Evolutionary conservation across 2,329 filamentous ascomycete genomes (phyloP).

Genomic region (Phaeophleospora eucalypticola): DNA sequence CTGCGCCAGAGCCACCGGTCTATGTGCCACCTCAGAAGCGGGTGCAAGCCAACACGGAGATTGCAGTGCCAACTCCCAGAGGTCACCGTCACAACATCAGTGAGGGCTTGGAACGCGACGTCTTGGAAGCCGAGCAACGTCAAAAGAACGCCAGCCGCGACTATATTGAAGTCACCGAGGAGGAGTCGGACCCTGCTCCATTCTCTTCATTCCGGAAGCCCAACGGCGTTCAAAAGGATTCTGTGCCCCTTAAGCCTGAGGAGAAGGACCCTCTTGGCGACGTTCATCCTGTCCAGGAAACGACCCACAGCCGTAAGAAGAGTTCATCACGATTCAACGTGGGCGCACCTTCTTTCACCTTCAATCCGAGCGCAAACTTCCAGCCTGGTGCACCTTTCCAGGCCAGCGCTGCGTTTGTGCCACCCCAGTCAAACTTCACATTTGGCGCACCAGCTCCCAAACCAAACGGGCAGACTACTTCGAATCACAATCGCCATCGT

Average conservation of each 20-base stretch:
- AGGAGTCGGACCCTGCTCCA: constrained; percentile 14
- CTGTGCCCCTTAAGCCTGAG: constrained; percentile 4
- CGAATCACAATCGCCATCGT: constrained; percentile 22
- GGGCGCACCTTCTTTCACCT: constrained; percentile 82
- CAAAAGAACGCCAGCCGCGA: constrained; percentile 23
- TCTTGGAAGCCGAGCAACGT: constrained; percentile 82
- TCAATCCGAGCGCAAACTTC: constrained; percentile 56
- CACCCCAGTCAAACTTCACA: constrained; percentile 9
- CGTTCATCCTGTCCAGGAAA: constrained; percentile 57
- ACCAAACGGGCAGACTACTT: constrained; percentile 5
- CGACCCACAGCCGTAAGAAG: constrained; percentile 55
- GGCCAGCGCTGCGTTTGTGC: constrained; percentile 40
- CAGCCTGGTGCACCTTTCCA: constrained; percentile 55
- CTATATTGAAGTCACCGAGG: constrained; percentile 22
- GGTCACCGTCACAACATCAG: constrained; percentile 69
- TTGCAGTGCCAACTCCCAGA: constrained; percentile 58
- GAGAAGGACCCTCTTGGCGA: constrained; percentile 23
- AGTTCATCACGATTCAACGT: constrained; percentile 73
- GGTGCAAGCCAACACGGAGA: constrained; percentile 40
- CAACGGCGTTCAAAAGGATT: constrained; percentile 9
- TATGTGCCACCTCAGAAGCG: constrained; percentile 33
- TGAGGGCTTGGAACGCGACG: constrained; percentile 73
- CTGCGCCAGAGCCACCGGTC: constrained; percentile 12
- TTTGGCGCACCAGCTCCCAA: constrained; percentile 21
- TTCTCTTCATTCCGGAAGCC: constrained; percentile 1